Evolutionary conservation across 2,329 filamentous ascomycete genomes (phyloP).

Genomic region (Aspergillus sp.): DNA sequence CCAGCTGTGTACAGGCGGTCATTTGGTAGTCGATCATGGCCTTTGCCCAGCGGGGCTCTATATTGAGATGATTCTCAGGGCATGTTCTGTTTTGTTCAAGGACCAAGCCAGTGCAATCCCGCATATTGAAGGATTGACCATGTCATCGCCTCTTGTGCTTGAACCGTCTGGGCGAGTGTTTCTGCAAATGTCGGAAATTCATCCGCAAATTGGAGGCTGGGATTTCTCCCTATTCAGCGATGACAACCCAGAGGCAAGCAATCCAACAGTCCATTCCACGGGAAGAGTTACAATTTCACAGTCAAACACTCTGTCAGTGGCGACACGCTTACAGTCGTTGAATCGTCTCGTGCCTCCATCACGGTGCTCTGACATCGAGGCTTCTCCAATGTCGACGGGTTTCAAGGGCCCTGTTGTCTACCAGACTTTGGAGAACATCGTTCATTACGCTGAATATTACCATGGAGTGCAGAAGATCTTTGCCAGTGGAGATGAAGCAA

Average conservation of each 20-base stretch:
- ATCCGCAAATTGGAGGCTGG: background rate
- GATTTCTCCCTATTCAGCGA: background rate
- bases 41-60: constrained; percentile 11
- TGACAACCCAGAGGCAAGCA: background rate
- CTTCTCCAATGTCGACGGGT: constrained; percentile 8
- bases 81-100: background rate
- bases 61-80: constrained; percentile 3
- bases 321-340: background rate
- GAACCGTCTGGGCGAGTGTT: background rate
- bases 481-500: constrained; percentile 10
- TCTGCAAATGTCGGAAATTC: background rate
- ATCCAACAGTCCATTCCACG: background rate
- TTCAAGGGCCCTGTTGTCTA: constrained; percentile 14
- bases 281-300: background rate
- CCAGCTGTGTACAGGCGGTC: constrained; percentile 1
- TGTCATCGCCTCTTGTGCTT: background rate
- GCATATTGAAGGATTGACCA: background rate
- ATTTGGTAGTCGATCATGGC: constrained; percentile 5
- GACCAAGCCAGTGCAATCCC: background rate
- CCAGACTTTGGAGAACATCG: constrained; percentile 6
- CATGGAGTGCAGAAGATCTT: constrained; percentile 12
- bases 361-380: background rate
- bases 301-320: background rate
- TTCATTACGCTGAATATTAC: constrained; percentile 8
- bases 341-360: no score